Evolutionary conservation across 73 alveolate species (phyloP).

Genomic region (Paraurostyla sp.): DNA sequence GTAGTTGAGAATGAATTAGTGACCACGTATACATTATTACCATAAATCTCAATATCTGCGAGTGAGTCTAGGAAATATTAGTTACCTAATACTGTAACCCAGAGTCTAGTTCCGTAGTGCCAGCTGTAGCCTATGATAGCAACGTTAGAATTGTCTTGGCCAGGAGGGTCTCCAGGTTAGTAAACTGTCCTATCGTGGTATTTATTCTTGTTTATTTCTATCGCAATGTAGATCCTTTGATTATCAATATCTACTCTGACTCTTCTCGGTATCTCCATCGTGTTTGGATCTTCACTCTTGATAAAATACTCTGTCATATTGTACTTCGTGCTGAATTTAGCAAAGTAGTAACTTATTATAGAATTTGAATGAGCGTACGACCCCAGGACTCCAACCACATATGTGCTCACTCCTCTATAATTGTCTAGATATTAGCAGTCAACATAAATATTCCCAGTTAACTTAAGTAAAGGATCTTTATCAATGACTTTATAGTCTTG

Average conservation of each 20-base stretch:
- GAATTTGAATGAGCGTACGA: constrained; percentile 29
- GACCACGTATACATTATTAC: constrained; percentile 33
- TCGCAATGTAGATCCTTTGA: constrained; percentile 36
- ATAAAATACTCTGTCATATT: constrained; percentile 64
- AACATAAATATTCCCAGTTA: background rate
- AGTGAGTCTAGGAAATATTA: constrained; percentile 22
- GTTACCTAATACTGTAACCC: constrained; percentile 67
- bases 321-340: constrained; percentile 63
- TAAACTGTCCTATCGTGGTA: constrained; percentile 55
- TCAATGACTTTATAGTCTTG: constrained; percentile 30
- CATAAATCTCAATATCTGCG: constrained; percentile 48
- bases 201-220: constrained; percentile 58
- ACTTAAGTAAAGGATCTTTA: background rate
- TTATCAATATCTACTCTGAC: constrained; percentile 58
- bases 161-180: constrained; percentile 59
- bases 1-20: constrained; percentile 53
- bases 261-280: constrained; percentile 54
- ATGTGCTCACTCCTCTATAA: constrained; percentile 25
- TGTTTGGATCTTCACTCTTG: constrained; percentile 25
- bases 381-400: constrained; percentile 60
- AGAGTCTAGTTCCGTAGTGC: constrained; percentile 28
- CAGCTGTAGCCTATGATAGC: constrained; percentile 60
- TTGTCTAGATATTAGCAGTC: constrained; percentile 50
- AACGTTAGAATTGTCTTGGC: constrained; percentile 63
- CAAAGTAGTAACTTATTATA: constrained; percentile 33